Evolutionary conservation across 176 grass and related monocot species (phyloP), one percentile per base, ranked within the genome.

Genomic region (Pontederia crassipes): DNA sequence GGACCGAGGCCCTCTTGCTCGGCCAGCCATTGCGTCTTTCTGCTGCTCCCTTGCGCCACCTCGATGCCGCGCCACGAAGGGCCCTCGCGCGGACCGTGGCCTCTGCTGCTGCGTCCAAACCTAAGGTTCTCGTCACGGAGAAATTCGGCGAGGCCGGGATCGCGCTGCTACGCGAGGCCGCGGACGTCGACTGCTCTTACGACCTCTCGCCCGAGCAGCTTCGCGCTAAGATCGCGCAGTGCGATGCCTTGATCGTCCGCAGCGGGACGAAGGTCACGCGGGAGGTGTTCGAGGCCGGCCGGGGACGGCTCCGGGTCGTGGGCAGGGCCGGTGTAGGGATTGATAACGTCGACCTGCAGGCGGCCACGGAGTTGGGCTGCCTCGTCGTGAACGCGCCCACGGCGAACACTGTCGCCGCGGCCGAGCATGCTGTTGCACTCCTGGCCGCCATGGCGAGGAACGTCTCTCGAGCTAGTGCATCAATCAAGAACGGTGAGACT

Each of bases 311-410:
- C 12, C 73, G 79, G 27, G 83, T 95, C 74, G 82, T 95, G 13
- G 86, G 86, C 6, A 62, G 77, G 0, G 90, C 86, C 5, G 86
- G 86, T 0, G 90, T 89, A 3, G 90, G 90, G 11, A 81, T 95
- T 70, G 86, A 95, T 86, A 95, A 95, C 62, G 90, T 95, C 6
- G 86, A 95, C 65, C 86, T 95, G 12, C 90, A 86, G 73, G 85
- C 90, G 10, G 90, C 90, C 64, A 95, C 90, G 57, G 86, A 95
- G 74, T 65, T 58, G 45, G 90, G 90, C 0, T 95, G 90, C 68
- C 79, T 95, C 72, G 80, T 95, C 61, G 86, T 95, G 65, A 95
- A 95, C 65, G 86, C 86, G 35, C 90, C 90, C 52, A 86, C 80
- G 46, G 77, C 86, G 9, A 95, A 87, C 68, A 95, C 86, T 60